phyloP scores from a whole-genome alignment of 495 filamentous ascomycete species.

The Hypoxylon fuscum region DNA sequence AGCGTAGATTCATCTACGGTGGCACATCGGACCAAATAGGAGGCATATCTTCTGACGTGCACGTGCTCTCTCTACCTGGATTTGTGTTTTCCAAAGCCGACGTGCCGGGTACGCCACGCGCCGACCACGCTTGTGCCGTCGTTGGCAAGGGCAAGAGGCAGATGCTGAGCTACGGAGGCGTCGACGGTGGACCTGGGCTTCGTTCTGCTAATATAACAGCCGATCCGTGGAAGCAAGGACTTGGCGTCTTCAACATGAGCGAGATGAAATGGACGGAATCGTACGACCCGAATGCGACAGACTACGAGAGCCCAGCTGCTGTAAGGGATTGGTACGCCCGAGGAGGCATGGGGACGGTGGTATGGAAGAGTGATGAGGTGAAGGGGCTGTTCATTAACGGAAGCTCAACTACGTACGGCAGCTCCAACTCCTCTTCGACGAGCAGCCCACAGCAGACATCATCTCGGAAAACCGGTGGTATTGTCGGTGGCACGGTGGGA shows the following conservation, averaged over 20 bases:
- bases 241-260: slow-evolving; percentile 55
- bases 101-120: slow-evolving; percentile 34
- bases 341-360: slow-evolving; percentile 39
- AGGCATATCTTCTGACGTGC: slow-evolving; percentile 40
- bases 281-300: slow-evolving; percentile 48
- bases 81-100: slow-evolving; percentile 53
- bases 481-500: slow-evolving; percentile 39
- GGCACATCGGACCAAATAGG: slow-evolving; percentile 32
- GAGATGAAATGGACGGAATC: slow-evolving; percentile 48
- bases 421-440: background rate
- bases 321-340: slow-evolving; percentile 47
- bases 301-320: slow-evolving; percentile 44
- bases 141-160: slow-evolving; percentile 52
- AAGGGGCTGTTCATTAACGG: slow-evolving; percentile 38
- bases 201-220: slow-evolving; percentile 30
- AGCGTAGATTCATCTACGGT: slow-evolving; percentile 49
- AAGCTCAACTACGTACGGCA: slow-evolving; percentile 11
- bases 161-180: slow-evolving; percentile 51
- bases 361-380: slow-evolving; percentile 39
- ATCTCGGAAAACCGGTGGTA: slow-evolving; percentile 19
- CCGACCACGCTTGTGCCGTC: slow-evolving; percentile 44
- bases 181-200: slow-evolving; percentile 35
- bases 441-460: slow-evolving; percentile 6
- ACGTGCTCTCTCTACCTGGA: slow-evolving; percentile 57
- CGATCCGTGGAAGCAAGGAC: slow-evolving; percentile 52